Percentiles rank a stretch among this genome's conserved stretches.
Conservation (phyloP, 345 rosid genomes). For the Pugionium cornutum region DNA sequence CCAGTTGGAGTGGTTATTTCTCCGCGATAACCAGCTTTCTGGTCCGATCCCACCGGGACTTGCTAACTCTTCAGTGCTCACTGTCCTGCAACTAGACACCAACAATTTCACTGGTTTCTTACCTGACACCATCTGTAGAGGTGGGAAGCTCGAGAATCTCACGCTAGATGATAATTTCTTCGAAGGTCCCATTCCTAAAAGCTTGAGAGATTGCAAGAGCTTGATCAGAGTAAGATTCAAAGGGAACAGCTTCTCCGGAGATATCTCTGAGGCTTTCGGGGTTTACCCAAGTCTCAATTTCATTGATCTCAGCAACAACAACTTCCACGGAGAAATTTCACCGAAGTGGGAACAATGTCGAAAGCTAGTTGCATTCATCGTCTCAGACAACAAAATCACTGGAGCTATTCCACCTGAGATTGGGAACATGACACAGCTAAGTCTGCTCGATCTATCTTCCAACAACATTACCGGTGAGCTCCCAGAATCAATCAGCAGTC, state of each 20-base stretch:
- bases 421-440: conserved; percentile 36
- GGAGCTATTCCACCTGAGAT: conserved; percentile 48
- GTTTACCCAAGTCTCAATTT: conserved; percentile 40
- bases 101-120: conserved; percentile 45
- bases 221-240: conserved; percentile 46
- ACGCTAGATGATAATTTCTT: conserved; percentile 40
- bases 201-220: conserved; percentile 44
- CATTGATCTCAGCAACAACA: conserved; percentile 47
- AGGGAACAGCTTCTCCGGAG: conserved; percentile 43
- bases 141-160: conserved; percentile 44
- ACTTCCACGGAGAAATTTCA: conserved; percentile 45
- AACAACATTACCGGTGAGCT: conserved; percentile 39
- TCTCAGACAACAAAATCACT: conserved; percentile 36
- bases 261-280: conserved; percentile 43
- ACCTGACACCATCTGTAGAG: conserved; percentile 45
- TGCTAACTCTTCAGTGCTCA: conserved; percentile 38
- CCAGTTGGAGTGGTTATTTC: conserved; percentile 29
- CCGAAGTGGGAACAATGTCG: conserved; percentile 43
- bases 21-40: conserved; percentile 40
- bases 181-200: conserved; percentile 43
- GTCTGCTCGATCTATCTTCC: conserved; percentile 35
- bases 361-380: conserved; percentile 38
- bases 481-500: conserved; percentile 27
- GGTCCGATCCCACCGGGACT: conserved; percentile 45
- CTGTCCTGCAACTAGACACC: conserved; percentile 42